Conservation (phyloP, 495 filamentous ascomycete species). For the Usnea hakonensis region DNA sequence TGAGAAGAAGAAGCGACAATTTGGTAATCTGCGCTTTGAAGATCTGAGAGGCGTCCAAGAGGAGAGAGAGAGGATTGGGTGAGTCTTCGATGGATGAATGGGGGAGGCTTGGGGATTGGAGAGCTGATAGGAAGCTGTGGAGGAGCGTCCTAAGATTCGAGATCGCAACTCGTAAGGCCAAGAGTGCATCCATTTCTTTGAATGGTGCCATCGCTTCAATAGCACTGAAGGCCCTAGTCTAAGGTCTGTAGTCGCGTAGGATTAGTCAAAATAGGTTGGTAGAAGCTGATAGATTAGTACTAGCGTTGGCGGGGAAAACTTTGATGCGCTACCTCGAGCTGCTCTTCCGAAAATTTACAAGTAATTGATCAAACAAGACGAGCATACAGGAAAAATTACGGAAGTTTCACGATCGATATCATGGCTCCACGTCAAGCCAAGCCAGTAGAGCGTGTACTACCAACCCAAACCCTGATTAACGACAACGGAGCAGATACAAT, state of each 20-base stretch:
- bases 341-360: background rate
- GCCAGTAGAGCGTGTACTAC: constrained; percentile 33
- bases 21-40: constrained; percentile 80
- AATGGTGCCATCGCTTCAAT: constrained; percentile 1
- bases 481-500: constrained; percentile 93
- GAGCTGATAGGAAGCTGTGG: constrained; percentile 28
- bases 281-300: background rate
- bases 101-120: constrained; percentile 20
- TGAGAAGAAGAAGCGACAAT: constrained; percentile 75
- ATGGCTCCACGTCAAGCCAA: constrained; percentile 29
- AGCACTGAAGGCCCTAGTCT: background rate
- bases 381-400: background rate
- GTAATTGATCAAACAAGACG: background rate
- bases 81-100: constrained; percentile 22
- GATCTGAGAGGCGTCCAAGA: constrained; percentile 55
- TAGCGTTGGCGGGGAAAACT: background rate
- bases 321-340: too few species aligned
- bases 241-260: too few species aligned
- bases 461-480: constrained; percentile 68
- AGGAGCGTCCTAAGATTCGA: constrained; percentile 15
- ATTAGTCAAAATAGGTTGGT: too few species aligned
- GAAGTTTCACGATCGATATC: background rate
- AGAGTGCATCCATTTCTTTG: constrained; percentile 5
- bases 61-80: constrained; percentile 52
- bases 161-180: constrained; percentile 2